Evolutionary conservation across 2,329 filamentous ascomycete species (phyloP), one percentile per base, ranked within the genome.

Genomic region (Trichophyton mentagrophytes): DNA sequence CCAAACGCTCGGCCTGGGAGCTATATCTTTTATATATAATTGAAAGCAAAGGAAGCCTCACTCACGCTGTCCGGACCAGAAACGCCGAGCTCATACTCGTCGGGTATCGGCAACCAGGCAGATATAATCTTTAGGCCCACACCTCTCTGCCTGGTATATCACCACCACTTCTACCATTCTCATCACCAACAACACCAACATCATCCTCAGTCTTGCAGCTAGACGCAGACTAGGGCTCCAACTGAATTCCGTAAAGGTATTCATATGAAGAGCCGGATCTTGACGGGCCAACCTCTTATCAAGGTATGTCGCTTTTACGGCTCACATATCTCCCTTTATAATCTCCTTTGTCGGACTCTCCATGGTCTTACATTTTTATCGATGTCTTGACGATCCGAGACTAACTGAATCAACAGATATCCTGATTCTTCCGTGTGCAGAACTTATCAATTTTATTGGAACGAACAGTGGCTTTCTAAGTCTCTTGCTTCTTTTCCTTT

Each of bases 401-500:
- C 44, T 47, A 47, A 47, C 44, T 22, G 3, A 47, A 15, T 47
- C 17, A 27, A 53, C 22, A 53, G 22, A n/a, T 53, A 13, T 53
- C 22, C 49, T 30, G n/a, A 17, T 30, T 30, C 22, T 51, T 22
- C 46, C 22, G 22, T 51, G 46, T 53, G 49, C 49, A 53, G 49
- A 25, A 53, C 25, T 53, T 53, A 25, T 53, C 30, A 53, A 53
- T 30, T 33, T 53, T 30, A 53, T 53, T 30, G 55, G 38, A 57
- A 57, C 51, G 38, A 38, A 57, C 55, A 40, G 55, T 57, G 33
- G 55, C 55, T 40, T 57, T 57, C 20, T 57, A 57, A 57, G 55
- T 25, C 55, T 40, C 22, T 30, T 27, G 11, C 30, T 15, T 42
- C 40, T 58, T 51, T 47, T 63, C 56, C 46, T 63, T 62, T 60